A percentile compares a stretch with the other conserved stretches of the same genome.
These are phyloP conservation scores for Omphalotus guepiniiformis DNA, from an alignment of 768 basidiomycete genomes.

Conservation along the genomic window DNA sequence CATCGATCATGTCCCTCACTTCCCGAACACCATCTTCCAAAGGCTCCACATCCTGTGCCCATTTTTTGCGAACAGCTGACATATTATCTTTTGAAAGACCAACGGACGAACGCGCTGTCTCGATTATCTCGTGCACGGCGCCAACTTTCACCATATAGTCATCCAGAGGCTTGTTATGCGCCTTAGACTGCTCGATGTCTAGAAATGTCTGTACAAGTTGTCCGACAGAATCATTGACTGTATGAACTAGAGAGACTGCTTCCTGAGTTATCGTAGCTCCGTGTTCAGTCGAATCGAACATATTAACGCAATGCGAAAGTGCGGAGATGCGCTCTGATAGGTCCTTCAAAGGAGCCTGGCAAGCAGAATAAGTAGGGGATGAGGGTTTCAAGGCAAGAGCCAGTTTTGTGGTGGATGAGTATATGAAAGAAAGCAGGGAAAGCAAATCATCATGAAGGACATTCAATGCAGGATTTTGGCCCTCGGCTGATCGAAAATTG, in stretches of 20 bases:
- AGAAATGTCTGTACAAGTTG: conserved; percentile 43
- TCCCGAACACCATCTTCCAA: conserved; percentile 62
- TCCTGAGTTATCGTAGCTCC: conserved; percentile 46
- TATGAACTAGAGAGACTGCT: conserved; percentile 32
- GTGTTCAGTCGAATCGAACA: conserved; percentile 37
- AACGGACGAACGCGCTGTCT: conserved; percentile 39
- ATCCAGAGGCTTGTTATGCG: conserved; percentile 25
- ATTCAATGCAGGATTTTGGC: conserved; percentile 25
- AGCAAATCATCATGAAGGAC: conserved; percentile 52
- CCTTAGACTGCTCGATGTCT: conserved; percentile 23
- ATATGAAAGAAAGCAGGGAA: conserved; percentile 54
- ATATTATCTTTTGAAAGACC: conserved; percentile 55
- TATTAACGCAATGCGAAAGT: conserved; percentile 44
- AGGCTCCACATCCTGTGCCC: conserved; percentile 48
- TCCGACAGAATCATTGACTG: conserved; percentile 40
- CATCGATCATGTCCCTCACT: conserved; percentile 48
- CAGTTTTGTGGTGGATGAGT: conserved; percentile 54
- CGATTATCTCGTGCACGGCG: conserved; percentile 58
- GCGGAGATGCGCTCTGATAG: conserved; percentile 44
- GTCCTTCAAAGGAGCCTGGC: conserved; percentile 49
- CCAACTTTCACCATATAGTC: conserved; percentile 56
- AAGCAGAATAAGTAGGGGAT: conserved; percentile 46
- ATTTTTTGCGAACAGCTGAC: conserved; percentile 50
- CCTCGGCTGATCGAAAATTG: conserved; percentile 8
- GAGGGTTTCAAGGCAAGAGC: conserved; percentile 60